Base-by-base conservation (phyloP, 306 rosid species). In the Phaseolus lunatus region DNA sequence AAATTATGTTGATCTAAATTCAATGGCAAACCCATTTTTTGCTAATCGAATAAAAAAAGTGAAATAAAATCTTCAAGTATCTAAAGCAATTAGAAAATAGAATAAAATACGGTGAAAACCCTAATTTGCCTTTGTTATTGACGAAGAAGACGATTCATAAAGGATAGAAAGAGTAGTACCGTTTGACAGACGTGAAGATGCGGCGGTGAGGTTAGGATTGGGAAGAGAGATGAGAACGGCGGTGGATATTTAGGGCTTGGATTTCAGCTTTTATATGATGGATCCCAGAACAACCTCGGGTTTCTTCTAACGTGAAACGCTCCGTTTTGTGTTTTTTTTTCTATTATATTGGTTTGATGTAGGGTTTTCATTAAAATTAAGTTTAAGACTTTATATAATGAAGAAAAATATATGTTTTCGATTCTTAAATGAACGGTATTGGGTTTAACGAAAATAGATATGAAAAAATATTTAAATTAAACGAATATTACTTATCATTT, bases 231-330 rank as follows among this genome's bases (percentile, higher is more conserved):
- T 56, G 62, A 45, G 20, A 48, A 19, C 75, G 62, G 67, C 43
- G 16, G 37, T 39, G 39, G 18, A 22, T 14, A 3, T 37, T 71
- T 65, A 80, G 82, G 84, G 87, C 54, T 70, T 31, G 3, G 72
- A 41, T 26, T 70, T 37, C 11, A 41, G 33, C 0, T 11, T 67
- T 73, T 83, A 78, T 48, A 78, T 14, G 58, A 15, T 73, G 71
- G 80, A 26, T 80, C 41, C 19, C 22, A 10, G 3, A 41, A 6
- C 20, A n/a, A n/a, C n/a, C n/a, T 10, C 2, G 22, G 22, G 27
- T 59, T 59, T 41, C 27, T 23, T 23, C 44, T 16, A n/a, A 2
- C 0, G 7, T 19, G 13, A 52, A 19, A 52, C 58, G 58, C 26
- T 20, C 1, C 78, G 69, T 58, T 73, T 43, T 59, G 3, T 10